phyloP scores from a whole-genome alignment of 2,329 filamentous ascomycete species.

The Annulohypoxylon truncatum region DNA sequence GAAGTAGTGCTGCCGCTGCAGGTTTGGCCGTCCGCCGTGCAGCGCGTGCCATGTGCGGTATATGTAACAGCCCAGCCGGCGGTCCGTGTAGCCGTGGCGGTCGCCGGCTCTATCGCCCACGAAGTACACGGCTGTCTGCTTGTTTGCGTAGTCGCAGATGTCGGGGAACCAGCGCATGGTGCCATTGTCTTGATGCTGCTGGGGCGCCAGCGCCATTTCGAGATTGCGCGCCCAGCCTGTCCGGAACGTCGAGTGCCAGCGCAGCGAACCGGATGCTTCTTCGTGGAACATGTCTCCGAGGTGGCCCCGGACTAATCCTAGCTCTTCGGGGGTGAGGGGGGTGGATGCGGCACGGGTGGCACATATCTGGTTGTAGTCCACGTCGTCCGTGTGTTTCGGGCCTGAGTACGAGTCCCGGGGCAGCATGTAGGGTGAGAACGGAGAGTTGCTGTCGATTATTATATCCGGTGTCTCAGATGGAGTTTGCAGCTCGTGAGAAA shows the following conservation, averaged over 20 bases:
- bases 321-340: slow-evolving; percentile 20
- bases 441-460: slow-evolving; percentile 11
- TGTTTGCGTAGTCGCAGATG: slow-evolving; percentile 29
- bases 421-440: slow-evolving; percentile 23
- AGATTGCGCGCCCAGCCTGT: slow-evolving; percentile 17
- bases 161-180: slow-evolving; percentile 8
- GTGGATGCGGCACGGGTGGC: slow-evolving; percentile 13
- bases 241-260: slow-evolving; percentile 10
- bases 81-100: slow-evolving; percentile 19
- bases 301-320: slow-evolving; percentile 20
- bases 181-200: slow-evolving; percentile 17
- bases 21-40: slow-evolving; percentile 25
- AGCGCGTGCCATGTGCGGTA: slow-evolving; percentile 24
- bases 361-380: slow-evolving; percentile 26
- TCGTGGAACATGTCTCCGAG: slow-evolving; percentile 27
- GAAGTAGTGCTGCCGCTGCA: slow-evolving; percentile 24
- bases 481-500: slow-evolving; percentile 8
- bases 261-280: slow-evolving; percentile 7
- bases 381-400: slow-evolving; percentile 10
- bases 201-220: slow-evolving; percentile 17
- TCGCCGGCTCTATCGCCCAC: slow-evolving; percentile 17
- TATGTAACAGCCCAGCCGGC: slow-evolving; percentile 23
- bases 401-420: slow-evolving; percentile 21
- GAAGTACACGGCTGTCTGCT: slow-evolving; percentile 34
- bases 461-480: slow-evolving; percentile 4